Evolutionary conservation across 208 protist genomes (phyloP), one percentile per base, ranked within the genome.

Genomic region (Trypanosomatidae sp.): DNA sequence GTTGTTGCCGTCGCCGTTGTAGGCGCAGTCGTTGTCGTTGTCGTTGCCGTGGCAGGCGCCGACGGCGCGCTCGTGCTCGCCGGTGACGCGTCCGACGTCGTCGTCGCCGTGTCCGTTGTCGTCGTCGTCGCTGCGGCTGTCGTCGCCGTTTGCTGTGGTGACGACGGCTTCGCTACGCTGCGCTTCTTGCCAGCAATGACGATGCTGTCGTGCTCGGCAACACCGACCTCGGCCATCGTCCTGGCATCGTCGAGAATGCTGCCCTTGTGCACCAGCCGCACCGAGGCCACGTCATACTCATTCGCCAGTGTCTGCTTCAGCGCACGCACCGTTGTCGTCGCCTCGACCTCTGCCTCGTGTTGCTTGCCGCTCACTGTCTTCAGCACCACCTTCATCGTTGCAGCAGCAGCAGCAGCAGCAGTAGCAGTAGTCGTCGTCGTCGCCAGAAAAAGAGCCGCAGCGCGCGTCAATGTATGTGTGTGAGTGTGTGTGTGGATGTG

Each of bases 331-430:
- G 64, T 85, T 6, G 68, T 65, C 16, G 56, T 50, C 7, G 47
- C 58, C n/a, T 65, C 58, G 18, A 83, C 79, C 4, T 71, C 66
- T 48, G 69, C 32, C 26, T 74, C 65, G 11, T 64, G 51, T 56
- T 80, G 54, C 25, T 71, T 77, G 13, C 77, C 73, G 0, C 54
- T 56, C 27, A 88, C 48, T 6, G 57, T 78, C 38, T 85, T 86
- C 10, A 88, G 67, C 32, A 84, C 49, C 25, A 92, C 48, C 53
- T 83, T 84, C 81, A 91, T 85, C 16, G n/a, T n/a, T n/a, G n/a
- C n/a, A n/a, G n/a, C n/a, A n/a, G n/a, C n/a, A n/a, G n/a, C n/a
- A n/a, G n/a, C n/a, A n/a, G n/a, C n/a, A n/a, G n/a, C n/a, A n/a
- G n/a, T n/a, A n/a, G n/a, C n/a, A n/a, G n/a, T n/a, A n/a, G n/a